A percentile compares a stretch with the other conserved stretches of the same genome.
Conservation (phyloP, 176 grass and related monocot genomes). For the Carex myosuroides region DNA sequence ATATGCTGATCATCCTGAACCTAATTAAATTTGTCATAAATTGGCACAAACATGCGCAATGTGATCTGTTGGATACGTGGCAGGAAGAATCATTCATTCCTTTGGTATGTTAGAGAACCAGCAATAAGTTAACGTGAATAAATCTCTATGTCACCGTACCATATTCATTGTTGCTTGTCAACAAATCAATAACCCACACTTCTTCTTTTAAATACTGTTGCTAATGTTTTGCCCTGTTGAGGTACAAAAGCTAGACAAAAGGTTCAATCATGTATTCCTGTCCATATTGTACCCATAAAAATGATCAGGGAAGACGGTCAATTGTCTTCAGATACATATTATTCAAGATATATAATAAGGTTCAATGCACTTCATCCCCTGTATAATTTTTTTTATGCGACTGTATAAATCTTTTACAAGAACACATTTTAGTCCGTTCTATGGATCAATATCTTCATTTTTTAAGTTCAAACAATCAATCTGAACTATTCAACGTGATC, state of each 20-base stretch:
- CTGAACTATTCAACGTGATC: too few species aligned
- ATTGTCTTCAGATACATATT: background rate
- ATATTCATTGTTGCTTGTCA: background rate
- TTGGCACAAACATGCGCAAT: background rate
- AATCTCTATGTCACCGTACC: too few species aligned
- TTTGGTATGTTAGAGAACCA: background rate
- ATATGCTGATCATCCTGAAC: background rate
- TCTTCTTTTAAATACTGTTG: background rate
- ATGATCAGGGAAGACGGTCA: background rate
- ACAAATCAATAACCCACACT: background rate
- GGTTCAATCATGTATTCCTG: background rate
- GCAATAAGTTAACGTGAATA: background rate
- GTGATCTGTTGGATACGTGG: background rate
- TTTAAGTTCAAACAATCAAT: too few species aligned
- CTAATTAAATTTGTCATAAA: background rate
- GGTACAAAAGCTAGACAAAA: background rate
- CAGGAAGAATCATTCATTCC: background rate
- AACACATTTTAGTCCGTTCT: background rate
- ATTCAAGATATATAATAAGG: background rate
- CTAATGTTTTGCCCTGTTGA: background rate
- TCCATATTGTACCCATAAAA: background rate
- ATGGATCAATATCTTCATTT: too few species aligned
- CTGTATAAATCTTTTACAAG: background rate
- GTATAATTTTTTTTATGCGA: too few species aligned
- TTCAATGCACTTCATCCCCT: background rate